Conservation (phyloP, 2,329 filamentous ascomycete species). For the Reticulascus tulasneorum region DNA sequence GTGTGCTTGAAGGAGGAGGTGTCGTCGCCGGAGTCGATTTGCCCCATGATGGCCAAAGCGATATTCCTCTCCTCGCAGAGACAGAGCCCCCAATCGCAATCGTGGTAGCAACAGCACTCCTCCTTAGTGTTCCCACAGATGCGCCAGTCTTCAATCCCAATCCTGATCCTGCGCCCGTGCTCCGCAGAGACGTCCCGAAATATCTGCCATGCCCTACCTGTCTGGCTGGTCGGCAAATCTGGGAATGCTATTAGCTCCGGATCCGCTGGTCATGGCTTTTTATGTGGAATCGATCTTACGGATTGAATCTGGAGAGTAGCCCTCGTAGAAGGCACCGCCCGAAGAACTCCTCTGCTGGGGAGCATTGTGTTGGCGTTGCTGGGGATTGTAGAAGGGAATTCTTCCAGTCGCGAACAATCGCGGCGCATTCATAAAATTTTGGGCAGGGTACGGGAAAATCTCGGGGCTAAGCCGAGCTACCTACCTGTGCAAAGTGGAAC, state of each 20-base stretch:
- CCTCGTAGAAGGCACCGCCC: constrained; percentile 31
- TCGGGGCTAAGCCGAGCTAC: too few relatives aligned
- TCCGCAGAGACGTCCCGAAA: constrained; percentile 26
- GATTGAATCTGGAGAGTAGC: constrained; percentile 22
- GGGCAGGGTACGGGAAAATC: constrained; percentile 28
- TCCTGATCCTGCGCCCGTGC: constrained; percentile 3
- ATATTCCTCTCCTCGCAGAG: constrained; percentile 9
- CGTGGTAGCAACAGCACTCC: constrained; percentile 17
- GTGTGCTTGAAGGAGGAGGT: not conserved
- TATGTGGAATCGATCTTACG: constrained; percentile 17
- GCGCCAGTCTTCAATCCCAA: too few relatives aligned
- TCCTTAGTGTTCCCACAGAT: too few relatives aligned
- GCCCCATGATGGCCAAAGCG: constrained; percentile 15
- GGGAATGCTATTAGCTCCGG: constrained; percentile 3
- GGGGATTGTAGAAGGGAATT: constrained; percentile 15
- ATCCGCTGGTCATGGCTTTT: not conserved
- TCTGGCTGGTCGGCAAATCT: constrained; percentile 19
- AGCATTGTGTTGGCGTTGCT: too few relatives aligned
- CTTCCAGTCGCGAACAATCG: constrained; percentile 2
- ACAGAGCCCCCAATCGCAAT: constrained; percentile 24
- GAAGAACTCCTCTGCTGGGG: constrained; percentile 40
- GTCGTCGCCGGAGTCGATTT: constrained; percentile 11
- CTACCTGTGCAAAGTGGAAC: too few relatives aligned
- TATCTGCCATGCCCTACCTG: constrained; percentile 29
- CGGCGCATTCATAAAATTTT: constrained; percentile 23